Base-by-base conservation (phyloP, 1,139 yeast species). In the Blastobotrys malaysiensis region DNA sequence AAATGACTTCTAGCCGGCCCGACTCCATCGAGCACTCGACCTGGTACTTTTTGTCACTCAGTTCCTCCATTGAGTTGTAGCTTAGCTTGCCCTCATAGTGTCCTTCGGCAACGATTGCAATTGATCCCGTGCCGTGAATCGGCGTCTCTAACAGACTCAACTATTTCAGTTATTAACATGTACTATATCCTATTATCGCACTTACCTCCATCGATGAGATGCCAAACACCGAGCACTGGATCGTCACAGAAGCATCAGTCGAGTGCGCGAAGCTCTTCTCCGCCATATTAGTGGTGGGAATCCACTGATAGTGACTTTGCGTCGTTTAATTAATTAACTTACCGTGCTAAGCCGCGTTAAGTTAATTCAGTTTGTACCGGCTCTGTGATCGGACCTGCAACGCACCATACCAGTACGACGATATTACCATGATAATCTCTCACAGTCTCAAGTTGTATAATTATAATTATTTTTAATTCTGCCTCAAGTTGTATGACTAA, bases 41-140 rank as follows among this genome's bases (percentile, higher is more conserved):
- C 31, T 58, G 57, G 54, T 64, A 65, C 52, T 60, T 59, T 45
- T 59, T 59, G 45, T 58, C 59, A 16, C 60, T 54, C 51, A 66
- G 53, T 49, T 66, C 66, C 45, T 61, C 62, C 27, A 63, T 54
- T 36, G 59, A 58, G 46, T 63, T 62, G 55, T 59, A 66, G 53
- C 61, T 61, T 7, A 66, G 55, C 16, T 59, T 58, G 14, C 70
- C 70, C 7, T 56, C 45, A 48, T 57, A 64, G 13, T 53, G 51
- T 18, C 67, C 68, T 3, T 66, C 58, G 27, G 58, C 51, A 20
- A 61, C 55, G 49, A 61, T 60, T 26, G 64, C 55, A 36, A 65
- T 55, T 5, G 68, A 60, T 7, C 69, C 69, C n/a, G 60, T 59
- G 20, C 67, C 69, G 14, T 58, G 53, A 26, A 64, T 64, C n/a